Percentiles rank a stretch among this genome's conserved stretches.
These are phyloP conservation scores for Serendipita indica DNA, from an alignment of 768 basidiomycete genomes.

Conservation along the genomic window DNA sequence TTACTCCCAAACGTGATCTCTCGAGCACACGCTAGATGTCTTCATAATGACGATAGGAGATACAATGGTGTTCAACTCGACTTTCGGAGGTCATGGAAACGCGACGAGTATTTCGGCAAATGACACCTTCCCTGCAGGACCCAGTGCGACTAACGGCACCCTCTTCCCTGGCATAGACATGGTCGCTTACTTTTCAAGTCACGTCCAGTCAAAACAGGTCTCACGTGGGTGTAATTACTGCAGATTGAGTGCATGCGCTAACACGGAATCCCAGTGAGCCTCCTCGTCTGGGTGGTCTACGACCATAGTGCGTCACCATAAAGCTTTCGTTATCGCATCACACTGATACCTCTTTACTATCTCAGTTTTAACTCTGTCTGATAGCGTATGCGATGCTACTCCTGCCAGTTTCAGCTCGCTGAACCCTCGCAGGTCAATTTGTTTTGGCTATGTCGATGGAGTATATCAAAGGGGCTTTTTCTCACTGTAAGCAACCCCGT, in stretches of 20 bases:
- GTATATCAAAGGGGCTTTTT: neutral
- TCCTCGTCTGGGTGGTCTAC: slow-evolving; percentile 6
- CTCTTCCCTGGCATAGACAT: neutral
- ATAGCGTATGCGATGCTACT: neutral
- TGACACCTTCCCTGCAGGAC: neutral
- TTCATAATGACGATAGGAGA: too few species aligned
- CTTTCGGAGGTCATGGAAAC: too few species aligned
- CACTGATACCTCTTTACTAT: neutral
- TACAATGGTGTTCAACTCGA: too few species aligned
- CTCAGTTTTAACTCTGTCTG: neutral
- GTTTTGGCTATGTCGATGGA: slow-evolving; percentile 6
- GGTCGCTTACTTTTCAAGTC: neutral
- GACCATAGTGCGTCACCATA: neutral
- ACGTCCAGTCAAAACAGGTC: neutral
- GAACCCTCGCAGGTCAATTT: neutral
- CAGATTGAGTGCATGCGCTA: neutral
- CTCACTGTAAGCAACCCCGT: neutral
- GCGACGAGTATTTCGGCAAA: too few species aligned
- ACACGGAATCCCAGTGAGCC: neutral
- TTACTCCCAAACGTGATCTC: too few species aligned
- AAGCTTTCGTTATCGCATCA: neutral
- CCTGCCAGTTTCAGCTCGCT: neutral
- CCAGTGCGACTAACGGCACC: neutral
- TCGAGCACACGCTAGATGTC: too few species aligned
- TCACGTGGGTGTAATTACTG: neutral